Evolutionary conservation across 2,329 filamentous ascomycete genomes (phyloP).

Genomic region (Trichoderma sp.): DNA sequence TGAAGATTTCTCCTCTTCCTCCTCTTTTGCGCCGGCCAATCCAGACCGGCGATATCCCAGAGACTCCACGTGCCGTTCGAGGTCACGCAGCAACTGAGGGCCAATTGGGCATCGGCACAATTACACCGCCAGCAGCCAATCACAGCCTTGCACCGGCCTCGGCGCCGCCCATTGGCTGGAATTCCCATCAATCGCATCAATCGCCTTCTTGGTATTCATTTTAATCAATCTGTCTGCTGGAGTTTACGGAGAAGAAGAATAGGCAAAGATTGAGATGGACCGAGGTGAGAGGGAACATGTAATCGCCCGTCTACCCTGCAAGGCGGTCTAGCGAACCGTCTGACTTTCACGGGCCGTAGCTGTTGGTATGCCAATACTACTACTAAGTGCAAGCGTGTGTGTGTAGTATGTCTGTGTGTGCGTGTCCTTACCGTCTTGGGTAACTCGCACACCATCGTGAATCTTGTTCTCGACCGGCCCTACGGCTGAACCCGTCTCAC

Average conservation of each 20-base stretch:
- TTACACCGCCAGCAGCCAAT: constrained; percentile 36
- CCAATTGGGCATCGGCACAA: constrained; percentile 30
- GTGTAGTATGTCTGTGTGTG: no score
- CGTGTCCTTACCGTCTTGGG: not conserved
- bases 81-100: constrained; percentile 18
- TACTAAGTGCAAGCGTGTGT: no score
- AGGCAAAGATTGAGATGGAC: not conserved
- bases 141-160: constrained; percentile 29
- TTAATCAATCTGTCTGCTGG: constrained; percentile 27
- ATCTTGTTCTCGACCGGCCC: not conserved
- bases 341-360: not conserved
- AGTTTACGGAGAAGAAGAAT: constrained; percentile 9
- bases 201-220: constrained; percentile 36
- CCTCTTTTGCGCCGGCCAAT: constrained; percentile 15
- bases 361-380: not conserved
- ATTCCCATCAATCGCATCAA: constrained; percentile 37
- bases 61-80: constrained; percentile 25
- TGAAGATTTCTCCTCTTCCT: not conserved
- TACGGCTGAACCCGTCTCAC: not conserved
- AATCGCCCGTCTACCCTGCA: constrained; percentile 1
- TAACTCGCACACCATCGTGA: not conserved
- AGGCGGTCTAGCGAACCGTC: not conserved
- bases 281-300: not conserved
- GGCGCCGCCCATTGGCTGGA: constrained; percentile 35
- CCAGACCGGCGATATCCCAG: not conserved